Base-by-base conservation (phyloP, 495 filamentous ascomycete species). In the Xylaria longipes region DNA sequence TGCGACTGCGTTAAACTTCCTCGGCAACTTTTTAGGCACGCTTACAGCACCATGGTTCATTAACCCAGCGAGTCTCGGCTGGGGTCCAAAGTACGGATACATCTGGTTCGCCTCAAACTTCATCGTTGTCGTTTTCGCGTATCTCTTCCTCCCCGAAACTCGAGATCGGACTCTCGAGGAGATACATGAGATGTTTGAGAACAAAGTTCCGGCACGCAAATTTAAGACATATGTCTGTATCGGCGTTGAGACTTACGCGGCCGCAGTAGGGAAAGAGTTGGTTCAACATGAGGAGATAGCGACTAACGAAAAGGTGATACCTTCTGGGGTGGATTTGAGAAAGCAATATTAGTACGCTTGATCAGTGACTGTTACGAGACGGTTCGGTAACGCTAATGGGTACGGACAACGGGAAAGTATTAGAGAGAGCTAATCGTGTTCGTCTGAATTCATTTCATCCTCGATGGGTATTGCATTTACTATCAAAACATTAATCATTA, bases 21-120 rank as follows among this genome's bases (percentile, higher is more conserved):
- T 85, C 20, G 84, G 83, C 29, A 83, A 83, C 56, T 86, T 86
- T 84, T 73, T 88, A 17, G 81, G 81, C 11, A 84, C 82, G 15
- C 86, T 88, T 57, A 87, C 85, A 1, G 84, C 85, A 9, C 82
- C 87, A 20, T 88, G 89, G 71, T 88, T 89, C 72, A 88, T 89
- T 66, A 89, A 88, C 70, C 87, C 87, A 0, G 79, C 79, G 41
- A 80, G 81, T 29, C 71, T 89, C 31, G 73, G 74, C 31, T 83
- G 81, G 82, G 78, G 78, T 14, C 76, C 83, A 0, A 82, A 82
- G 71, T 85, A 85, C 61, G 82, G 81, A 72, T 81, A 52, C 5
- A 52, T 58, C 41, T 85, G 82, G 83, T 80, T 80, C 41, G 77
- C 71, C 11, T 77, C 76, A 0, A 81, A 80, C 63, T n/a, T 79